Percentiles rank a stretch among this genome's conserved stretches.
Conservation (phyloP, 192 early-diverging fungal genomes). For the Entomortierella beljakovae region DNA sequence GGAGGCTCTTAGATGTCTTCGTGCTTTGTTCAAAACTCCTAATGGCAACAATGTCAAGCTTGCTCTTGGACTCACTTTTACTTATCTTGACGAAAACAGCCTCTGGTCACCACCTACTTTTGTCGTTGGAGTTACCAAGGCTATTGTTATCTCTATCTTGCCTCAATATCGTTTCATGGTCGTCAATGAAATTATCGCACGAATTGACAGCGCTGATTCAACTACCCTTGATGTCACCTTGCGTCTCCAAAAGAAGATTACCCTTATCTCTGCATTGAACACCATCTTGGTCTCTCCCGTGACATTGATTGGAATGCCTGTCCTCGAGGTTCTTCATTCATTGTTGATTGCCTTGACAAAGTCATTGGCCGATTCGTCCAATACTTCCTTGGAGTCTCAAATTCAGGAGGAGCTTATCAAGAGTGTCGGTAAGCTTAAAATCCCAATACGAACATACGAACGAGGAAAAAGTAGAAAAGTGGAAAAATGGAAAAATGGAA, state of each 20-base stretch:
- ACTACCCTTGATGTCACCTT: constrained; percentile 25
- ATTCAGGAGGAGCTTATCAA: constrained; percentile 40
- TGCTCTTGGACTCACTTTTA: constrained; percentile 37
- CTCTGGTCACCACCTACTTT: constrained; percentile 54
- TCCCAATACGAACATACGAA: no score
- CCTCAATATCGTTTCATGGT: constrained; percentile 63
- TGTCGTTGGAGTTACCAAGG: constrained; percentile 39
- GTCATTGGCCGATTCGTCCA: constrained; percentile 22
- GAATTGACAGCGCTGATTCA: constrained; percentile 44
- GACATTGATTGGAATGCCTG: constrained; percentile 61
- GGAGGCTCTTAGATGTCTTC: constrained; percentile 49
- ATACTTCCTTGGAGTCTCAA: constrained; percentile 17
- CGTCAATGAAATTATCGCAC: constrained; percentile 60
- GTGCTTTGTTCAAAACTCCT: constrained; percentile 39
- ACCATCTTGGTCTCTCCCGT: constrained; percentile 57
- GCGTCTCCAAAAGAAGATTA: constrained; percentile 55
- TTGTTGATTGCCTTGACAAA: constrained; percentile 55
- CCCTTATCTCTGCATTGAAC: constrained; percentile 57
- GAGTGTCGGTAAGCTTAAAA: constrained; percentile 39
- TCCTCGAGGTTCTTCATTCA: constrained; percentile 64
- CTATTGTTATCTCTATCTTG: constrained; percentile 42
- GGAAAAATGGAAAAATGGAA: no score
- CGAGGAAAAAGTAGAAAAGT: no score
- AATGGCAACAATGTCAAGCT: constrained; percentile 36
- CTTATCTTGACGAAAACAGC: constrained; percentile 47